These are phyloP conservation scores for Dictyostelium discoideum DNA, from an alignment of 78 protist species.

Conservation along the genomic window DNA sequence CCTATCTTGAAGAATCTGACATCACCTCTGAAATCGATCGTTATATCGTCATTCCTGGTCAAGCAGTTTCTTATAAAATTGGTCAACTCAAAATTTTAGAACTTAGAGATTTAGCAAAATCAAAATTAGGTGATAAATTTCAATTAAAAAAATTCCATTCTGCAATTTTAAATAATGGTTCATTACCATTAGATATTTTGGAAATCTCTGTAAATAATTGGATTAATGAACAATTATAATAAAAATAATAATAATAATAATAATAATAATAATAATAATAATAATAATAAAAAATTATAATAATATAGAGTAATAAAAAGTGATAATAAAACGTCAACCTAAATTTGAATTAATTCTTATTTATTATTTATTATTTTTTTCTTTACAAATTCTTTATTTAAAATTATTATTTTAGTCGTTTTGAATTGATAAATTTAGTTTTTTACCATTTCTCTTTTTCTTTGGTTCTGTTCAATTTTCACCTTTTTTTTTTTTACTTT, in stretches of 20 bases:
- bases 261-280: not conserved
- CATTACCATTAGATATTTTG: conserved; percentile 52
- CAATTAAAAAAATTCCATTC: conserved; percentile 48
- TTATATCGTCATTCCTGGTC: conserved; percentile 77
- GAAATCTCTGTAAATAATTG: conserved; percentile 44
- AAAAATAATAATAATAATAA: not conserved
- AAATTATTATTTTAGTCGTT: not conserved
- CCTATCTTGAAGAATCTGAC: not conserved
- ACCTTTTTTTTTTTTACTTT: not conserved
- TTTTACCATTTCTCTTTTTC: not conserved
- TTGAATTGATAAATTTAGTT: not conserved
- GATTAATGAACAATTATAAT: conserved; percentile 16
- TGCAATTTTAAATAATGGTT: conserved; percentile 41
- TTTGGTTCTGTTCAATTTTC: not conserved
- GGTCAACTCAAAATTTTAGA: conserved; percentile 68
- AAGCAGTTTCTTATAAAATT: conserved; percentile 60
- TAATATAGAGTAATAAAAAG: not conserved
- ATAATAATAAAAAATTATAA: not conserved
- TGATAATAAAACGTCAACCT: not conserved
- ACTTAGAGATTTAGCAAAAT: conserved; percentile 28
- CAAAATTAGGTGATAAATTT: not conserved
- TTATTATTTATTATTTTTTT: not conserved
- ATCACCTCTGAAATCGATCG: conserved; percentile 64
- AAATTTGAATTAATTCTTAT: not conserved
- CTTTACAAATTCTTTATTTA: not conserved